These are phyloP conservation scores for Crepidotus variabilis DNA, from an alignment of 768 basidiomycete genomes.

Conservation along the genomic window DNA sequence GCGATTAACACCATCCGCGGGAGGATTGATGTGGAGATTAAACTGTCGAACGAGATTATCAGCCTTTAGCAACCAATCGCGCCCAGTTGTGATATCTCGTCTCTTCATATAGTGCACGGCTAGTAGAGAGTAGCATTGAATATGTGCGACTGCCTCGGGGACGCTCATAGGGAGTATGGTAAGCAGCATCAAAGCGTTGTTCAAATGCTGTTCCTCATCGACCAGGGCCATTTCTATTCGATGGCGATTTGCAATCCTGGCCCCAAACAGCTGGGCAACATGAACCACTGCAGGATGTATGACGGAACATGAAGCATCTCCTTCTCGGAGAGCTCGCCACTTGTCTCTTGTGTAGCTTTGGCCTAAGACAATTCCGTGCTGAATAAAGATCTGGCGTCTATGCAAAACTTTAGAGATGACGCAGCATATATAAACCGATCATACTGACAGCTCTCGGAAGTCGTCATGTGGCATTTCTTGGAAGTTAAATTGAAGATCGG, in stretches of 20 bases:
- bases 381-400: not conserved
- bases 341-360: not conserved
- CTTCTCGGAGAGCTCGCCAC: not conserved
- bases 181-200: not conserved
- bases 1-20: not conserved
- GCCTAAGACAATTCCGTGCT: not conserved
- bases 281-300: not conserved
- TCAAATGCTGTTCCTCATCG: not conserved
- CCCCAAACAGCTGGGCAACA: not conserved
- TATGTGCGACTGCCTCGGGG: not conserved
- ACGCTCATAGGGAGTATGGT: not conserved
- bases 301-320: not conserved
- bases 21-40: not conserved
- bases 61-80: not conserved
- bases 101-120: not conserved
- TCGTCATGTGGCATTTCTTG: not conserved
- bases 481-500: not conserved
- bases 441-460: not conserved
- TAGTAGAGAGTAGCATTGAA: not conserved
- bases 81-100: not conserved
- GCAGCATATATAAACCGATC: not conserved
- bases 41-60: not conserved
- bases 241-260: not conserved
- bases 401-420: not conserved
- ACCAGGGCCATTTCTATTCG: not conserved